Evolutionary conservation across 1,284 basidiomycete species (phyloP).

Genomic region (Heliocybe sulcata): DNA sequence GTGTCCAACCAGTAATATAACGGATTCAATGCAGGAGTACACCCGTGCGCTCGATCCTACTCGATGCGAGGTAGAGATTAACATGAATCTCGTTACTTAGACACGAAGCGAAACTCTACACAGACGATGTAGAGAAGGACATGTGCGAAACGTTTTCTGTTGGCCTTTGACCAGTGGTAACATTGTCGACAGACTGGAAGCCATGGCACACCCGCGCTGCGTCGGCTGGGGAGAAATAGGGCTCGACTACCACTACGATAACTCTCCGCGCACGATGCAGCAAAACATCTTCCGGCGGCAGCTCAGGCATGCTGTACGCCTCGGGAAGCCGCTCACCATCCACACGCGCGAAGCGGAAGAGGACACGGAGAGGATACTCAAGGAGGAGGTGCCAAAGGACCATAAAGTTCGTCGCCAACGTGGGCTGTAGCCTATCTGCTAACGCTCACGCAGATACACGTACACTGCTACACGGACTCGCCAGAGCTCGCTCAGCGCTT

Average conservation of each 20-base stretch:
- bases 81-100: too few species aligned
- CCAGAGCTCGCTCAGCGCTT: conserved; percentile 64
- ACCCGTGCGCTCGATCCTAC: conserved; percentile 45
- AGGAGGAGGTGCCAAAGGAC: conserved; percentile 60
- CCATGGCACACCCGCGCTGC: conserved; percentile 71
- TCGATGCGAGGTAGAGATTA: too few species aligned
- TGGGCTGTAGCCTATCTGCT: background rate
- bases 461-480: conserved; percentile 79
- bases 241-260: conserved; percentile 77
- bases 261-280: conserved; percentile 63
- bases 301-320: conserved; percentile 53
- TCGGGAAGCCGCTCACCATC: conserved; percentile 70
- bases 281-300: conserved; percentile 60
- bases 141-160: too few species aligned
- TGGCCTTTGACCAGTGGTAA: background rate
- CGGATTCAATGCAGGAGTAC: conserved; percentile 42
- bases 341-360: conserved; percentile 78
- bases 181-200: conserved; percentile 53
- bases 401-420: conserved; percentile 39
- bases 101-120: conserved; percentile 66
- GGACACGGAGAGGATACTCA: conserved; percentile 72
- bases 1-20: background rate
- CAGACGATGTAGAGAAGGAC: conserved; percentile 56
- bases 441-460: conserved; percentile 49
- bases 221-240: conserved; percentile 85